Evolutionary conservation across 2,329 filamentous ascomycete species (phyloP).

Genomic region (Drechmeria coniospora): DNA sequence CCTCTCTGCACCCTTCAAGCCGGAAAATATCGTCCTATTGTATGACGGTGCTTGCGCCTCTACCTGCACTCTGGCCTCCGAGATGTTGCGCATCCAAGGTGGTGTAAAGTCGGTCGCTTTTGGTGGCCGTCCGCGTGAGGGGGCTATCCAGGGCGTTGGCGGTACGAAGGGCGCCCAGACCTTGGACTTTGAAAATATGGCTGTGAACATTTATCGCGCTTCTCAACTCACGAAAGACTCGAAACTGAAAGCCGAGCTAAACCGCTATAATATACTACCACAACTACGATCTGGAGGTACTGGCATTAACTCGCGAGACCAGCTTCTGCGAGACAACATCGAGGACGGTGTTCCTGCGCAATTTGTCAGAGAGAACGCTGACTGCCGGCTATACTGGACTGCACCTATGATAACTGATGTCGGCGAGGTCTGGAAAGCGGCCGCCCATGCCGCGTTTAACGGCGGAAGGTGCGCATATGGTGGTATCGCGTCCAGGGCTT

Average conservation of each 20-base stretch:
- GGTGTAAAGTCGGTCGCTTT: not conserved
- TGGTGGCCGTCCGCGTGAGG: not conserved
- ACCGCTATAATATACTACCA: not conserved
- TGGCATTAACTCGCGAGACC: not conserved
- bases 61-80: not conserved
- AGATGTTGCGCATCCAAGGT: not conserved
- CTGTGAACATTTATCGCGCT: not conserved
- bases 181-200: not conserved
- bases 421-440: not conserved
- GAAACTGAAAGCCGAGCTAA: not conserved
- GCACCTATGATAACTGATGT: not conserved
- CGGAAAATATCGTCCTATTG: not conserved
- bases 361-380: not conserved
- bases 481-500: too few relatives aligned
- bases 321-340: not conserved
- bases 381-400: not conserved
- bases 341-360: not conserved
- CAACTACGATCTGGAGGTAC: not conserved
- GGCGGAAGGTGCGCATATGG: not conserved
- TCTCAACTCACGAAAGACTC: not conserved
- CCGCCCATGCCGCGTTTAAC: not conserved
- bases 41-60: not conserved
- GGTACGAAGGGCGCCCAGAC: not conserved
- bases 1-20: too few relatives aligned
- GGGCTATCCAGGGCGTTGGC: not conserved